Base-by-base conservation (phyloP, 495 filamentous ascomycete species). In the Aspergillus olivimuriae region DNA sequence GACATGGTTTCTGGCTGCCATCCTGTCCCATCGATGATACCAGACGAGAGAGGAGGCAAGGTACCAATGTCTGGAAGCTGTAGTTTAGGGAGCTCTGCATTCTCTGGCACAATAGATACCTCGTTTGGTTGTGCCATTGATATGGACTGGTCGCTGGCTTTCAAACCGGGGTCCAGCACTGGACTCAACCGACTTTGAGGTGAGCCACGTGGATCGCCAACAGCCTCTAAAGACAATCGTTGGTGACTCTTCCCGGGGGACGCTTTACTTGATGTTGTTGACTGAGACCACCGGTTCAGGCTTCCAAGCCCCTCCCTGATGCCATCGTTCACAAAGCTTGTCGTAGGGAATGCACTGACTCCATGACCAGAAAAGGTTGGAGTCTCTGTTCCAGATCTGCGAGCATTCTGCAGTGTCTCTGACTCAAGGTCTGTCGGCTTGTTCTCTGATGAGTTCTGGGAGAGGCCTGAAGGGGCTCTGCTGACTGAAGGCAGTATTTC, bases 271-370 rank as follows among this genome's bases (percentile, higher is more conserved):
- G 83, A 87, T 8, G 75, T 57, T 16, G 88, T 87, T 3, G 84
- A 88, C 20, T 83, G 78, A 20, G 86, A 90, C 87, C 86, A 91
- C 41, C 86, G 81, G 62, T 91, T 88, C 55, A 88, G 73, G 45
- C 81, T 87, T 23, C 77, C 80, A 32, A 88, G 63, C 3, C 80
- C 78, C 54, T 87, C 84, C 53, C 70, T 74, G 44, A 81, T 62
- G 41, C 67, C 65, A 35, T 59, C 56, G 41, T 61, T 66, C 19
- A 51, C 55, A 21, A 48, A 35, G 21, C 39, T 48, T 4, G 42
- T 51, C 18, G 47, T 19, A 12, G 44, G 39, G 44, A 43, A 22
- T 49, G 40, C 8, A 46, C 51, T 52, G 35, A 55, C 43, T 6
- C 52, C 22, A 19, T 34, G 21, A 14, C 35, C 40, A 12, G 41